Conservation (phyloP, 2,329 filamentous ascomycete genomes). For the Epicoccum sorghinum region DNA sequence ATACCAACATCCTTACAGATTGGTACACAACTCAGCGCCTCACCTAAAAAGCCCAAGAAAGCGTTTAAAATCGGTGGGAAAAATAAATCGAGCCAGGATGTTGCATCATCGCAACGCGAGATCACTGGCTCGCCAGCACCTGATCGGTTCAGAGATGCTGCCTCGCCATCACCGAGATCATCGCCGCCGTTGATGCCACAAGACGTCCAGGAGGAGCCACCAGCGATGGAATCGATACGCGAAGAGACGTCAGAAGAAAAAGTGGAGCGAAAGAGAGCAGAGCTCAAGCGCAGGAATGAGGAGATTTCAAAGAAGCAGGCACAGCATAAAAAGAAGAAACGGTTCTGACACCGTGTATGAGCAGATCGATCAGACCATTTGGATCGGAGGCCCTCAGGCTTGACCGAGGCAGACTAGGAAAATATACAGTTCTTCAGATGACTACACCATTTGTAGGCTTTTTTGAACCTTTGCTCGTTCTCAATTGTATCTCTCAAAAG, state of each 20-base stretch:
- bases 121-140: conserved; percentile 9
- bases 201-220: conserved; percentile 9
- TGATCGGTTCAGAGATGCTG: conserved; percentile 5
- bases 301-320: conserved; percentile 59
- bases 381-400: too few species aligned
- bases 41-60: conserved; percentile 24
- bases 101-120: conserved; percentile 7
- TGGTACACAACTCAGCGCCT: conserved; percentile 1
- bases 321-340: conserved; percentile 43
- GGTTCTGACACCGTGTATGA: conserved; percentile 26
- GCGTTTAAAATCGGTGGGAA: conserved; percentile 45
- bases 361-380: conserved; percentile 9
- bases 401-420: too few species aligned
- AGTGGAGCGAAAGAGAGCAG: conserved; percentile 61
- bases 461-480: too few species aligned
- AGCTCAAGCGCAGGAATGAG: conserved; percentile 62
- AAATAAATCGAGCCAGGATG: conserved; percentile 16
- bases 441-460: too few species aligned
- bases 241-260: conserved; percentile 57
- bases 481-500: too few species aligned
- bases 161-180: conserved; percentile 16
- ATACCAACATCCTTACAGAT: conserved; percentile 11
- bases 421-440: too few species aligned
- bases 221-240: conserved; percentile 21
- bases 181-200: conserved; percentile 16